phyloP scores from a whole-genome alignment of 257 asterid species.

The Haberlea rhodopensis region DNA sequence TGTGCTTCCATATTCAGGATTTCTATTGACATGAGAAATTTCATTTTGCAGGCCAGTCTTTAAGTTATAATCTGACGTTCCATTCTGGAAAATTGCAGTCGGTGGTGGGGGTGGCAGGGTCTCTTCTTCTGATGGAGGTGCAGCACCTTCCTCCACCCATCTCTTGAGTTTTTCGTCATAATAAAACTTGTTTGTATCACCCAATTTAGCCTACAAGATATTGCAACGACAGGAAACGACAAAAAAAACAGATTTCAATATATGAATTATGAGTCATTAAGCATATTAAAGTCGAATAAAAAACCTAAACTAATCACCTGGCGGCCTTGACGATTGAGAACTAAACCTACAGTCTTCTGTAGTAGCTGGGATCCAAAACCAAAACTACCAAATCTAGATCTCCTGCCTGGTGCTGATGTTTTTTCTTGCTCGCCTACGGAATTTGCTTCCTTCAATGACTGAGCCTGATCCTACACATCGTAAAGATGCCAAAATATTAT shows the following conservation, averaged over 20 bases:
- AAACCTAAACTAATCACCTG: slow-evolving; percentile 34
- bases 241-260: neutral
- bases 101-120: slow-evolving; percentile 83
- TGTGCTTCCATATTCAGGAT: slow-evolving; percentile 61
- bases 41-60: slow-evolving; percentile 60
- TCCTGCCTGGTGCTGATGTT: slow-evolving; percentile 42
- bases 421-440: slow-evolving; percentile 47
- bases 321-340: slow-evolving; percentile 55
- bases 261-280: neutral
- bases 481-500: slow-evolving; percentile 8
- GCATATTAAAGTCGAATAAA: neutral
- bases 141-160: slow-evolving; percentile 98
- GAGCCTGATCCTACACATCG: slow-evolving; percentile 52
- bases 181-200: slow-evolving; percentile 79
- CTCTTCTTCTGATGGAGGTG: slow-evolving; percentile 62
- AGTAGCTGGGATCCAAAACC: slow-evolving; percentile 56
- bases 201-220: slow-evolving; percentile 78
- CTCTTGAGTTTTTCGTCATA: slow-evolving; percentile 86
- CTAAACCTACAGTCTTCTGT: slow-evolving; percentile 60
- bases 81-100: slow-evolving; percentile 73
- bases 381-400: slow-evolving; percentile 69
- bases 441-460: slow-evolving; percentile 62
- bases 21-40: slow-evolving; percentile 46
- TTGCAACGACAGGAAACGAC: slow-evolving; percentile 12
- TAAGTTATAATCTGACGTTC: slow-evolving; percentile 66